Base-by-base conservation (phyloP, 2,329 filamentous ascomycete genomes). In the Madurella mycetomatis region DNA sequence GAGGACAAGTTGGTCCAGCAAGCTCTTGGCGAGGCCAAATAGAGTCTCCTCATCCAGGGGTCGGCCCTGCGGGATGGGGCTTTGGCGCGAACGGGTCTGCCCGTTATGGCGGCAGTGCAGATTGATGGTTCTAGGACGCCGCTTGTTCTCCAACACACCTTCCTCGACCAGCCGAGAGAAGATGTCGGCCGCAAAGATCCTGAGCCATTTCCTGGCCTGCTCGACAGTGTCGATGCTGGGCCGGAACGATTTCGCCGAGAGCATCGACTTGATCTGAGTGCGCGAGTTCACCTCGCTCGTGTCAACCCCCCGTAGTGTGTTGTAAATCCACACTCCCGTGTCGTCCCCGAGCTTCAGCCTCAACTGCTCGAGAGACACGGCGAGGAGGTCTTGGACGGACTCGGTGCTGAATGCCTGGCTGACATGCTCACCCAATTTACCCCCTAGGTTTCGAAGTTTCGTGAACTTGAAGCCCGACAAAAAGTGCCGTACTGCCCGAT, bases 251-350 rank as follows among this genome's bases (percentile, higher is more conserved):
- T 99, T 99, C 17, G 94, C 92, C 1, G 91, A 96, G 13, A 97
- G 77, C 92, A 99, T 97, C 15, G 88, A 94, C 69, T 97, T 96
- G 74, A 96, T 96, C 65, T 94, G 89, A 1, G 91, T 96, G 49
- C 92, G 80, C 30, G 90, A 82, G 65, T 90, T 96, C 61, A 99
- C 90, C 70, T 96, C 92, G 64, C 87, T 94, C 47, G 77, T 76
- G 69, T 99, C 94, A 57, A 92, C 83, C 1, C 94, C 94, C 11
- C 94, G 84, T 50, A 97, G 86, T 11, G 86, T 87, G 51, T 87
- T 84, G 71, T 95, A 87, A 11, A 97, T 76, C 91, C 92, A 96
- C 3, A 79, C 76, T 1, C 90, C 92, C 0, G 88, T 94, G 43
- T 95, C 90, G 49, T 92, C 87, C 3, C 90, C 89, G 16, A 97